Evolutionary conservation across 495 filamentous ascomycete species (phyloP).

Genomic region (Patellaria atrata): DNA sequence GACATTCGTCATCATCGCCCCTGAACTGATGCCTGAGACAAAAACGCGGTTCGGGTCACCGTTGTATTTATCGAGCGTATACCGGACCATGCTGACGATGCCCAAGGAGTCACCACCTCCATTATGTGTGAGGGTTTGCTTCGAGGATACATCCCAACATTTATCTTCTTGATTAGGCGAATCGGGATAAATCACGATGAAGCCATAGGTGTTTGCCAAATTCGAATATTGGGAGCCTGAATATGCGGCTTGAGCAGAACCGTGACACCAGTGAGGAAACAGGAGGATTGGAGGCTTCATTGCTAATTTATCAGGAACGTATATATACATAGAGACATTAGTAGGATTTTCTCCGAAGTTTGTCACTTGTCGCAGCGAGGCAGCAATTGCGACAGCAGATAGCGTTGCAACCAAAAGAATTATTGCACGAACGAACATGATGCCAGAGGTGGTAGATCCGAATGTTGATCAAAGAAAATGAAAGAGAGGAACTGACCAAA

Average conservation of each 20-base stretch:
- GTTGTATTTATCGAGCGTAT: constrained; percentile 34
- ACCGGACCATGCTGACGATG: constrained; percentile 43
- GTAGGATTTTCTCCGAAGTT: constrained; percentile 16
- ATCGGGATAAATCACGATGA: constrained; percentile 18
- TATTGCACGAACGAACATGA: too few species aligned
- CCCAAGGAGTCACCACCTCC: constrained; percentile 36
- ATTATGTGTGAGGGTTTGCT: constrained; percentile 34
- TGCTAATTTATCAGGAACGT: constrained; percentile 12
- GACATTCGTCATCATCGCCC: constrained; percentile 33
- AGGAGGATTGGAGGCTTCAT: constrained; percentile 15
- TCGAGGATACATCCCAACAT: constrained; percentile 43
- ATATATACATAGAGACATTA: constrained; percentile 19
- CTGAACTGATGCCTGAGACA: constrained; percentile 39
- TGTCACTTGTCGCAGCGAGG: constrained; percentile 12
- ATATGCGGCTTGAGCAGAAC: constrained; percentile 13
- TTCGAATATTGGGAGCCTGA: constrained; percentile 12
- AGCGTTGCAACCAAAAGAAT: too few species aligned
- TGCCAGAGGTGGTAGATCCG: too few species aligned
- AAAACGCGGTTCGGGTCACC: constrained; percentile 35
- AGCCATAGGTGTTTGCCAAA: constrained; percentile 13
- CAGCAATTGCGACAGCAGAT: too few species aligned
- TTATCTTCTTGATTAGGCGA: constrained; percentile 25
- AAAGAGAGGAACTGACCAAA: too few species aligned
- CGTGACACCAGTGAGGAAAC: constrained; percentile 17
- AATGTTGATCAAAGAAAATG: too few species aligned